These are phyloP conservation scores for Tylopilus intermedius DNA, from an alignment of 768 basidiomycete genomes.

Conservation along the genomic window DNA sequence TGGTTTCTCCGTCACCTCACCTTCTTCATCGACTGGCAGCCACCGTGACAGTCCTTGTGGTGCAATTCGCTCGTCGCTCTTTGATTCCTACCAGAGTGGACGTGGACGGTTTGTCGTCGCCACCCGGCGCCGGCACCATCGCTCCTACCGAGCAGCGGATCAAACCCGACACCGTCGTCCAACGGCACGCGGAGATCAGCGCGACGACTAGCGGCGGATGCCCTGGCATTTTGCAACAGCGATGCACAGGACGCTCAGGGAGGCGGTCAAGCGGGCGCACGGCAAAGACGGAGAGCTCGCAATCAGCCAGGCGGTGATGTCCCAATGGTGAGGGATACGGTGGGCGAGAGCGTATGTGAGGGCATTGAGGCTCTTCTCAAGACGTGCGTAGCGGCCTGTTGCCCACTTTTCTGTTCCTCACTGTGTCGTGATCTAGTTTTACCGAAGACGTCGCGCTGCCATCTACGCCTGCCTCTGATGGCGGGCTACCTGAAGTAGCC, in stretches of 20 bases:
- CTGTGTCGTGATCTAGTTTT: constrained; percentile 48
- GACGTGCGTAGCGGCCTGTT: constrained; percentile 52
- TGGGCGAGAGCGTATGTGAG: constrained; percentile 92
- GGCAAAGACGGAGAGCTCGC: constrained; percentile 43
- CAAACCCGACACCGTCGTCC: too few species aligned
- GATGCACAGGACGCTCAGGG: constrained; percentile 6
- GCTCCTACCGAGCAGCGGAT: too few species aligned
- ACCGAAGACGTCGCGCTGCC: constrained; percentile 76
- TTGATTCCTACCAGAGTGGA: too few species aligned
- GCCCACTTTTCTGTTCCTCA: background rate
- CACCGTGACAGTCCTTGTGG: too few species aligned
- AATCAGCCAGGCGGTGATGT: constrained; percentile 57
- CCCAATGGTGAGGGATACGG: constrained; percentile 86
- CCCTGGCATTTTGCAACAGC: too few species aligned
- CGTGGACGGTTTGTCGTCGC: too few species aligned
- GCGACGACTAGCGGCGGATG: too few species aligned
- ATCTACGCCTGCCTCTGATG: constrained; percentile 78
- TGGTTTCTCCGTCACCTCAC: too few species aligned
- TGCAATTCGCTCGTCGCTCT: too few species aligned
- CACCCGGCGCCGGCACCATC: too few species aligned
- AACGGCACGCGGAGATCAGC: too few species aligned
- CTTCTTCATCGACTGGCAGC: too few species aligned
- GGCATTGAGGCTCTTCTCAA: constrained; percentile 89
- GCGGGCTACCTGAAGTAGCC: constrained; percentile 45
- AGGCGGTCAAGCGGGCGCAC: constrained; percentile 38